Evolutionary conservation across 31 red algal species (phyloP), one percentile per base, ranked within the genome.

Genomic region (Odonthalia washingtoniensis): DNA sequence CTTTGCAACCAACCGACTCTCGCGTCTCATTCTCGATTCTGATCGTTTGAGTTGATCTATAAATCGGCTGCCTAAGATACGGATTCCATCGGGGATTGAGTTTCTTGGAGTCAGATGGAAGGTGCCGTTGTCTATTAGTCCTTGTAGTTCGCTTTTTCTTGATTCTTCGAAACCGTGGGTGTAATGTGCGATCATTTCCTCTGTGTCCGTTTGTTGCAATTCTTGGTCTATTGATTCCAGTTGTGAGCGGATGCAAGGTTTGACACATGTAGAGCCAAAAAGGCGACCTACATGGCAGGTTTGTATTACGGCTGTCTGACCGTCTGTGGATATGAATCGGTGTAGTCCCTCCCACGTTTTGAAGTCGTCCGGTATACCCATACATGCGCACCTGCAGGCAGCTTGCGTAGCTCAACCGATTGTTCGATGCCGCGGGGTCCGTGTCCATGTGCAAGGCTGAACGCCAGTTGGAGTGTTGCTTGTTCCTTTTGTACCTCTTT

Each of bases 401-500:
- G 75, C 75, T 88, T 78, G 14, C 46, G 57, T 4, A 88, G 34
- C 12, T 80, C 75, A 6, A 44, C 17, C 57, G 37, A 65, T 14
- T 33, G 36, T 42, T 75, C 61, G 1, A 64, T 65, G 32, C 49
- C 41, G 1, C 62, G 70, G 14, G 41, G 46, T 1, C 69, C 83
- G 34, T 65, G 32, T 30, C 43, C 70, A 40, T 86, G 70, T 44
- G 57, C 41, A 0, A 86, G 12, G 27, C 70, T 70, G 73, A 86
- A 75, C 28, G 46, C 69, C 28, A 75, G 41, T 73, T 65, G 18
- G 0, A n/a, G 24, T 3, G 18, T 36, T 18, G 64, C 64, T 34
- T 85, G 81, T 37, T 73, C 67, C 41, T 73, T 85, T 65, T 85
- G 65, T 28, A 87, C 52, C 21, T 35, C 72, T 37, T 78, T 87